phyloP scores from a whole-genome alignment of 2,329 filamentous ascomycete genomes.

The Arthrobotrys conoides region DNA sequence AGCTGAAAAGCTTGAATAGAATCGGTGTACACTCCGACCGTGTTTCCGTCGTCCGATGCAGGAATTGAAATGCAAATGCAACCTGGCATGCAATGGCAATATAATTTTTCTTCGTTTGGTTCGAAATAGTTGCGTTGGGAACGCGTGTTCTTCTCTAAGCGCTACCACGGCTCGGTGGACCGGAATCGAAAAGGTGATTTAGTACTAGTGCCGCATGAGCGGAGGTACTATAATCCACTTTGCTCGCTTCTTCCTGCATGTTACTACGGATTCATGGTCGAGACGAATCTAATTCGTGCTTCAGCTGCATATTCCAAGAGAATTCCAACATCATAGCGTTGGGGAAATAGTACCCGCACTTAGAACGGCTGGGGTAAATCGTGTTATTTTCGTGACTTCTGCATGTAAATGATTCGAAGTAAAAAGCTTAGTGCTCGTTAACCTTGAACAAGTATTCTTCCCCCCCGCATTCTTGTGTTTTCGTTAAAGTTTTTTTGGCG shows the following conservation, averaged over 20 bases:
- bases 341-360: constrained; percentile 13
- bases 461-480: constrained; percentile 40
- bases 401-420: constrained; percentile 12
- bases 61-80: constrained; percentile 36
- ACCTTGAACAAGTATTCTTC: constrained; percentile 1
- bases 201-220: constrained; percentile 48
- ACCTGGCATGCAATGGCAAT: constrained; percentile 21
- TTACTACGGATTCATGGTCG: constrained; percentile 4
- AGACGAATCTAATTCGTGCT: constrained; percentile 18
- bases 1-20: constrained; percentile 7
- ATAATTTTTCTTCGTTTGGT: constrained; percentile 19
- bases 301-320: constrained; percentile 11
- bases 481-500: constrained; percentile 12
- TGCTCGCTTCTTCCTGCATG: constrained; percentile 15
- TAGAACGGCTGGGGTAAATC: constrained; percentile 26
- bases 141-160: constrained; percentile 27
- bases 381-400: constrained; percentile 17
- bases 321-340: constrained; percentile 25
- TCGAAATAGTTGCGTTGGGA: constrained; percentile 46
- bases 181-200: constrained; percentile 42
- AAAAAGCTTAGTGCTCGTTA: constrained; percentile 24
- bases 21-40: constrained; percentile 19
- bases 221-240: constrained; percentile 50
- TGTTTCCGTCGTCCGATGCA: constrained; percentile 22
- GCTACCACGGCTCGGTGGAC: constrained; percentile 53